Conservation (phyloP, 1,284 basidiomycete species). For the Xerocomus amazonicus region DNA sequence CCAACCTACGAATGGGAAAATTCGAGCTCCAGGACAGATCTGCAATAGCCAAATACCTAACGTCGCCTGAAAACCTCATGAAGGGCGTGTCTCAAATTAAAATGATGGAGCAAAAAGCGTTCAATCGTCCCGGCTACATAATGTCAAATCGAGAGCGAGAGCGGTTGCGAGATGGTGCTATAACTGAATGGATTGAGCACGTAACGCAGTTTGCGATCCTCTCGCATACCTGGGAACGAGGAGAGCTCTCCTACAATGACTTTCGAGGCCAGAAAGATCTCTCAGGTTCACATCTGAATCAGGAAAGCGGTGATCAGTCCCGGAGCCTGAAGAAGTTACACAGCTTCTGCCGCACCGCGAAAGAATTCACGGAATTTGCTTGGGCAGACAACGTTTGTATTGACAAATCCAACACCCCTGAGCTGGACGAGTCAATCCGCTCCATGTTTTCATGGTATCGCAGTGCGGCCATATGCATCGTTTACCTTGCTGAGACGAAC, state of each 20-base stretch:
- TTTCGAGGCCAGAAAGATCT: not conserved
- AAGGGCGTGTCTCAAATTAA: not conserved
- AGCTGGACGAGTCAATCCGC: not conserved
- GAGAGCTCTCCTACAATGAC: not conserved
- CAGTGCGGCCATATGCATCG: not conserved
- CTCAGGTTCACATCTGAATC: not conserved
- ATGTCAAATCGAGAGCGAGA: not conserved
- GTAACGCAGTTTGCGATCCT: not conserved
- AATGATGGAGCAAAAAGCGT: not conserved
- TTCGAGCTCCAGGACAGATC: not conserved
- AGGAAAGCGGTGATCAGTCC: not conserved
- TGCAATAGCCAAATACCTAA: not conserved
- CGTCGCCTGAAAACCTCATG: not conserved
- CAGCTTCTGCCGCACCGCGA: not conserved
- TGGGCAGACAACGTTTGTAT: not conserved
- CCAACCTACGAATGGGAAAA: not conserved
- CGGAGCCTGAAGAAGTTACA: not conserved
- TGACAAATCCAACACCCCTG: not conserved
- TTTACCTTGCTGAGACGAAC: not conserved
- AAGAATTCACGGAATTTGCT: not conserved
- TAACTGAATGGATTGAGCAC: not conserved
- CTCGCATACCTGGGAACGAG: not conserved
- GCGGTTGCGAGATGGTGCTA: not conserved
- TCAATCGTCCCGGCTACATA: not conserved
- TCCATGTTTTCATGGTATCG: constrained; percentile 2